These are phyloP conservation scores for Salix udensis DNA, from an alignment of 345 rosid genomes.

Conservation along the genomic window DNA sequence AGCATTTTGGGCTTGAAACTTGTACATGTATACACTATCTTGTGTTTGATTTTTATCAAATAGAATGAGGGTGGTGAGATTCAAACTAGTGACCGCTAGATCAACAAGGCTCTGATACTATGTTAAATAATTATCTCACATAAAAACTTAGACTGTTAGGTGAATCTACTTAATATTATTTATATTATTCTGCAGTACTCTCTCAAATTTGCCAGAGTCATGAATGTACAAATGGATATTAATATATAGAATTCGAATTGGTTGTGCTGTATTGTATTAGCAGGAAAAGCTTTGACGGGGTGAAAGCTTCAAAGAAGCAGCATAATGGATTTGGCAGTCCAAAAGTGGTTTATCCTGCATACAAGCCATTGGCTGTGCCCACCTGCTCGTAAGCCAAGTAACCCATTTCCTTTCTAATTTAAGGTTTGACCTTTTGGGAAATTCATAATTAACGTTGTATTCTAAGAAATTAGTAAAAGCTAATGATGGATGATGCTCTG, in stretches of 20 bases:
- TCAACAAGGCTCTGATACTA: too few relatives aligned
- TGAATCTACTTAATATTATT: too few relatives aligned
- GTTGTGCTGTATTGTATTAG: neutral
- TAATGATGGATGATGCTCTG: neutral
- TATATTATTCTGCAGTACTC: neutral
- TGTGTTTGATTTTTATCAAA: too few relatives aligned
- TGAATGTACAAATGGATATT: neutral
- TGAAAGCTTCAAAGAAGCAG: slow-evolving; percentile 31
- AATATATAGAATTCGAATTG: neutral
- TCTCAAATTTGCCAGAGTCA: neutral
- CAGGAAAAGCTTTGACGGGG: slow-evolving; percentile 45
- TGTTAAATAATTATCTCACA: too few relatives aligned
- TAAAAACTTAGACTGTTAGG: too few relatives aligned
- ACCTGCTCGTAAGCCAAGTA: slow-evolving; percentile 56
- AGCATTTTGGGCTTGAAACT: too few relatives aligned
- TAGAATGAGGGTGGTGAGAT: too few relatives aligned
- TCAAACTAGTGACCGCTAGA: too few relatives aligned
- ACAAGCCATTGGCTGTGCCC: slow-evolving; percentile 50
- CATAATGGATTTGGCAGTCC: slow-evolving; percentile 24
- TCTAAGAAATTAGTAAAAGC: neutral
- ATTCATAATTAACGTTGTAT: neutral
- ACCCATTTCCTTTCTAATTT: neutral
- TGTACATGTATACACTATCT: fast-evolving
- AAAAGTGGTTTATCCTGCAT: slow-evolving; percentile 22
- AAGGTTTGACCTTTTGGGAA: neutral